phyloP scores from a whole-genome alignment of 2,329 filamentous ascomycete genomes.

The Iodosphaeria phyllophila region DNA sequence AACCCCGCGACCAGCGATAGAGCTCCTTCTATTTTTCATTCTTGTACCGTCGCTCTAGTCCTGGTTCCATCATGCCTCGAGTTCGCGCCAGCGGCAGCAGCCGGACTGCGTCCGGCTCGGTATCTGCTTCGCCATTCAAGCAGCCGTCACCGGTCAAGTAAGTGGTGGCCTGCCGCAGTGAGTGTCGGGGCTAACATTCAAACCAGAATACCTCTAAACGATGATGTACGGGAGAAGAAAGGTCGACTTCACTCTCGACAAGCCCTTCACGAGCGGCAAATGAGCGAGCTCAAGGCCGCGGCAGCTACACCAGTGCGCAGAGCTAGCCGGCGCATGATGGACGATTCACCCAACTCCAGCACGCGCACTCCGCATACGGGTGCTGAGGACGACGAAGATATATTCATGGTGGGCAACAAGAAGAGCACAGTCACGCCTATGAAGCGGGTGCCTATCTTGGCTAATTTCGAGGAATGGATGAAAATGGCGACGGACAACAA shows the following conservation, averaged over 20 bases:
- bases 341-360: constrained; percentile 34
- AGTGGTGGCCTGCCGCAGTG: constrained; percentile 12
- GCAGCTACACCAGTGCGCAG: constrained; percentile 48
- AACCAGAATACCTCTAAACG: constrained; percentile 90
- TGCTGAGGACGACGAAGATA: constrained; percentile 35
- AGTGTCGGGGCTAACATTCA: constrained; percentile 1
- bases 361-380: constrained; percentile 31
- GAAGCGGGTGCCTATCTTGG: constrained; percentile 87
- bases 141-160: constrained; percentile 35
- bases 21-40: too few relatives aligned
- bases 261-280: constrained; percentile 73
- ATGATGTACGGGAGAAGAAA: constrained; percentile 84
- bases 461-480: constrained; percentile 99
- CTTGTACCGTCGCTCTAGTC: too few relatives aligned
- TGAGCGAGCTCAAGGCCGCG: constrained; percentile 77
- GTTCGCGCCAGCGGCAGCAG: constrained; percentile 29
- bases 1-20: too few relatives aligned
- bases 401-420: constrained; percentile 49
- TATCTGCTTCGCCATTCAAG: constrained; percentile 33
- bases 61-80: constrained; percentile 34
- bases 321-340: constrained; percentile 36
- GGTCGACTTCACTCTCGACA: constrained; percentile 73
- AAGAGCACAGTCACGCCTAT: constrained; percentile 78
- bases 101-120: constrained; percentile 26
- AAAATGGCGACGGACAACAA: constrained; percentile 99